phyloP scores from a whole-genome alignment of 2,329 filamentous ascomycete species.

The Biscogniauxia mediterranea region DNA sequence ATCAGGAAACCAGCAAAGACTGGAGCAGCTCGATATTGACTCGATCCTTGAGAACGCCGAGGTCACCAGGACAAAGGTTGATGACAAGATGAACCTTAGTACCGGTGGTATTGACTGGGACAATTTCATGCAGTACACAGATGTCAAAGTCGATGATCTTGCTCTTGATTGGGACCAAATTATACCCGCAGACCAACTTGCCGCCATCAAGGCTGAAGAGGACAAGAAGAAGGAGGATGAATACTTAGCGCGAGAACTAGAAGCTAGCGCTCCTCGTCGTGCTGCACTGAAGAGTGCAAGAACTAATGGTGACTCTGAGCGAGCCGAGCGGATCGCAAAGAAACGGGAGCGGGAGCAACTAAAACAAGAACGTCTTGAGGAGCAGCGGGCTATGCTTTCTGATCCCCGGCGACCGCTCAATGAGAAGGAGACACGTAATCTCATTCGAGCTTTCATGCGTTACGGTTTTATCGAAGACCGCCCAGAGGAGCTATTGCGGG shows the following conservation, averaged over 20 bases:
- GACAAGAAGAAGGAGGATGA: conserved; percentile 79
- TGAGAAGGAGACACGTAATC: conserved; percentile 89
- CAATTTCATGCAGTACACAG: conserved; percentile 96
- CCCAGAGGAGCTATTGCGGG: conserved; percentile 79
- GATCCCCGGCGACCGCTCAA: conserved; percentile 89
- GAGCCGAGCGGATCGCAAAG: conserved; percentile 63
- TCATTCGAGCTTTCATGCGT: conserved; percentile 86
- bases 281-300: conserved; percentile 60
- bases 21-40: conserved; percentile 97
- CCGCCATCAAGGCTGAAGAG: conserved; percentile 85
- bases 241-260: conserved; percentile 77
- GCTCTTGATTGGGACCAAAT: conserved; percentile 95
- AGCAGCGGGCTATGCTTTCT: conserved; percentile 67
- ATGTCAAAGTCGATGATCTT: conserved; percentile 86
- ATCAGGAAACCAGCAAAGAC: conserved; percentile 90
- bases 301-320: conserved; percentile 53
- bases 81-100: conserved; percentile 86
- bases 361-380: conserved; percentile 72
- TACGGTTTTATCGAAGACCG: conserved; percentile 90
- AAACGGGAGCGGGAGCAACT: conserved; percentile 63
- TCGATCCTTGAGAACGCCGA: conserved; percentile 96
- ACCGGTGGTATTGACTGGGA: conserved; percentile 83
- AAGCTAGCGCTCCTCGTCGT: conserved; percentile 80
- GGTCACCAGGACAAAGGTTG: conserved; percentile 92
- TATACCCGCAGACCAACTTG: conserved; percentile 89